Base-by-base conservation (phyloP, 768 basidiomycete species). In the Tephrocybe sp. region DNA sequence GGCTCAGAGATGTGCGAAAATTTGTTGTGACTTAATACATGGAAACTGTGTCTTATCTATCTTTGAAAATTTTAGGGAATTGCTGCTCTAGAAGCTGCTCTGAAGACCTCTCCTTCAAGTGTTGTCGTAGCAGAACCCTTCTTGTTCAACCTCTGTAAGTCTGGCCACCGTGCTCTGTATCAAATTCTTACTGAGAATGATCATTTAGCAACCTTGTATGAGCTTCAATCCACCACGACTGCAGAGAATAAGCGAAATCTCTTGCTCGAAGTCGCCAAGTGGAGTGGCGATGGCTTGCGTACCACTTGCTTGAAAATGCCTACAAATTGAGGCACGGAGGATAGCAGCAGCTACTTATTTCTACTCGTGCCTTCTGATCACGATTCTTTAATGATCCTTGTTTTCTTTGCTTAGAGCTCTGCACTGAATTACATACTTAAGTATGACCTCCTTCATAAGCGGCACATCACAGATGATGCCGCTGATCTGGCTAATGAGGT, bases 281-380 rank as follows among this genome's bases (percentile, higher is more conserved):
- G 89, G 89, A 88, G 87, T 53, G 90, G 90, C 7, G 90, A 93
- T 65, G 91, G 90, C 0, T 65, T 92, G 59, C 83, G 77, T 57
- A 82, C 85, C 16, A 78, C 80, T 32, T 90, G 87, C 62, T 69
- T 92, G 60, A 92, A 92, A 68, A 80, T 92, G 80, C 85, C 88
- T 19, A 72, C 81, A 16, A 83, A 70, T 56, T 82, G 17, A 40
- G 31, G 16, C 11, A 9, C 13, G 19, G 23, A 8, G 7, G 6
- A 26, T 44, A 4, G 11, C 42, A 14, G 5, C 26, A 14, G 3
- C 31, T 33, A 45, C 19, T 33, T 31, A 44, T 19, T 26, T 26
- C 7, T 26, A 26, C 26, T 26, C 26, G 26, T 26, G 26, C 4
- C 7, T 26, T 26, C n/a, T n/a, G n/a, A n/a, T n/a, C n/a, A n/a